Evolutionary conservation across 176 grass and related monocot species (phyloP).

Genomic region (Miscanthus lutarioriparius): DNA sequence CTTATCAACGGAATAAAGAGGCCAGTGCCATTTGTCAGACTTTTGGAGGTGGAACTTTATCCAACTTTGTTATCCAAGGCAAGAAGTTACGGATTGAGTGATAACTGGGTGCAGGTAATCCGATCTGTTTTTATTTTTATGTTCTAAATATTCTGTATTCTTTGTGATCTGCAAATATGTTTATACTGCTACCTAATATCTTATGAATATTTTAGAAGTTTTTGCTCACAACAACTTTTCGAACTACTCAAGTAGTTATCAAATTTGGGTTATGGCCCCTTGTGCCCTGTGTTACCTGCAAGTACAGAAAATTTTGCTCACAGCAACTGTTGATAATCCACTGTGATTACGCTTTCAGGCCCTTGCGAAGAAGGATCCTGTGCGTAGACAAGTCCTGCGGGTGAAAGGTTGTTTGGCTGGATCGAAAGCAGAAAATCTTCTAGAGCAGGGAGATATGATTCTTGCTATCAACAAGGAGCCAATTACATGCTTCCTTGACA

Average conservation of each 20-base stretch:
- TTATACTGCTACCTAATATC: not conserved
- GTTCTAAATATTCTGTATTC: not conserved
- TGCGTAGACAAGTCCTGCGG: constrained; percentile 91
- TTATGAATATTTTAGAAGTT: not conserved
- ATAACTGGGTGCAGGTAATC: constrained; percentile 94
- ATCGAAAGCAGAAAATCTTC: constrained; percentile 91
- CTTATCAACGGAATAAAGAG: constrained; percentile 84
- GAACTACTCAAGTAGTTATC: not conserved
- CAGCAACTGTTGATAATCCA: constrained; percentile 30
- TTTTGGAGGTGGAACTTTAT: constrained; percentile 95
- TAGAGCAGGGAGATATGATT: constrained; percentile 98
- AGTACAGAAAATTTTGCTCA: not conserved
- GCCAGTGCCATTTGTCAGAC: constrained; percentile 80
- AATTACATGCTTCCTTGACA: constrained; percentile 89
- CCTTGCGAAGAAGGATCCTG: constrained; percentile 93
- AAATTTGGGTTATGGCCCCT: not conserved
- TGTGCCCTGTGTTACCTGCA: not conserved
- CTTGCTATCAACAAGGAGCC: constrained; percentile 94
- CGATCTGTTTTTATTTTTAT: constrained; percentile 17
- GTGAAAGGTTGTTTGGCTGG: constrained; percentile 99
- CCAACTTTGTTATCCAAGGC: constrained; percentile 99
- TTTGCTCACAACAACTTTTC: not conserved
- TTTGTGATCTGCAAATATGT: constrained; percentile 15
- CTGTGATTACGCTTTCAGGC: constrained; percentile 47
- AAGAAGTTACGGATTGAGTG: constrained; percentile 93